Evolutionary conservation across 495 filamentous ascomycete species (phyloP).

Genomic region (Xylaria bambusicola): DNA sequence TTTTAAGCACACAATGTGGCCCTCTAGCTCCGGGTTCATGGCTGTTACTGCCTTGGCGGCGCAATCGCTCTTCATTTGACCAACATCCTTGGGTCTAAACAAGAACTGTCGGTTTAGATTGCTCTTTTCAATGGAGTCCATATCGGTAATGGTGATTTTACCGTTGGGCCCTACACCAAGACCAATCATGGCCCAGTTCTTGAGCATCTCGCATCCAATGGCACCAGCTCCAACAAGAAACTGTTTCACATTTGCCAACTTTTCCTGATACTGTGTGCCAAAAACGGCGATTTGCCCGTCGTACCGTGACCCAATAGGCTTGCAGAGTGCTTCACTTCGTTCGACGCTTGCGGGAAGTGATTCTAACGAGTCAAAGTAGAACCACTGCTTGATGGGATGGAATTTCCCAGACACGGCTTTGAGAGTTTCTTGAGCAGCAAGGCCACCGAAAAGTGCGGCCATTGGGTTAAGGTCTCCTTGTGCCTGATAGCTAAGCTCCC

Average conservation of each 20-base stretch:
- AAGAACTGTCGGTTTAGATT: constrained; percentile 98
- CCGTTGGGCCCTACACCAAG: constrained; percentile 86
- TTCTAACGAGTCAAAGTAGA: constrained; percentile 98
- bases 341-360: constrained; percentile 73
- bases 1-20: constrained; percentile 79
- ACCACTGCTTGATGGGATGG: constrained; percentile 84
- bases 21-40: constrained; percentile 92
- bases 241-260: constrained; percentile 81
- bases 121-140: constrained; percentile 98
- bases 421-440: constrained; percentile 93
- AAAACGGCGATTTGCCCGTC: constrained; percentile 98
- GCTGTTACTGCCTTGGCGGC: constrained; percentile 82
- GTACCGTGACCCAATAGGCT: constrained; percentile 79
- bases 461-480: constrained; percentile 86
- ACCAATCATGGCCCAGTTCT: constrained; percentile 99
- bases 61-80: constrained; percentile 95
- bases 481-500: constrained; percentile 95
- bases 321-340: constrained; percentile 85
- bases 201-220: constrained; percentile 98
- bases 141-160: constrained; percentile 89
- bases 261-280: constrained; percentile 90
- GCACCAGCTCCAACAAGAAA: constrained; percentile 97
- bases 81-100: constrained; percentile 92
- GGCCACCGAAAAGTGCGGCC: constrained; percentile 93
- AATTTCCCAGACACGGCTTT: constrained; percentile 99